These are phyloP conservation scores for Picochlorum sp. DNA, from an alignment of 139 green algal genomes.

Conservation along the genomic window DNA sequence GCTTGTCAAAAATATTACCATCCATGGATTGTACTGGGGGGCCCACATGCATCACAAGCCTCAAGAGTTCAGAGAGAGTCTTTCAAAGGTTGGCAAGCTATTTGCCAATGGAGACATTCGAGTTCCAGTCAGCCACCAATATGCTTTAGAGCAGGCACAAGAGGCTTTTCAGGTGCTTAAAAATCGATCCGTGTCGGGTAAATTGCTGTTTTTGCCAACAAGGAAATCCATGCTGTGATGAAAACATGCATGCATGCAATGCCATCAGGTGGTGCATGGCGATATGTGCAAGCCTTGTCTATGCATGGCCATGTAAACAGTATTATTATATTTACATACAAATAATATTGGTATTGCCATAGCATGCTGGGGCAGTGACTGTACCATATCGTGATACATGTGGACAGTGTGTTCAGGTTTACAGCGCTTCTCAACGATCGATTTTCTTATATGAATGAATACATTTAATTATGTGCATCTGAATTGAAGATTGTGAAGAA, in stretches of 20 bases:
- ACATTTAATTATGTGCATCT: slow-evolving; percentile 2
- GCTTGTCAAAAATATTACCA: slow-evolving; percentile 80
- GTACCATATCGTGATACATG: no score
- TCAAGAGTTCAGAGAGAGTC: slow-evolving; percentile 35
- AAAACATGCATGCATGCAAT: not conserved
- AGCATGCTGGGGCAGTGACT: no score
- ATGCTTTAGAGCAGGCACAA: slow-evolving; percentile 18
- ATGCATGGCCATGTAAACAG: no score
- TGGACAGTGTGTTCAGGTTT: no score
- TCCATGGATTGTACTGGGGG: slow-evolving; percentile 76
- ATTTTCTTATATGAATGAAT: not conserved
- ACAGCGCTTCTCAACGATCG: no score
- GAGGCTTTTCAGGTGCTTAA: slow-evolving; percentile 51
- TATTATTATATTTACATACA: no score
- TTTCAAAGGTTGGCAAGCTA: slow-evolving; percentile 50
- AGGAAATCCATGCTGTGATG: slow-evolving; percentile 17
- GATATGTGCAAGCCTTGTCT: no score
- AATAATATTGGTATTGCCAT: no score
- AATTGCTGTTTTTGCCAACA: slow-evolving; percentile 45
- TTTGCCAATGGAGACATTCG: slow-evolving; percentile 35
- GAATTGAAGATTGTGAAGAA: not conserved
- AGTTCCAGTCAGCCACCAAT: slow-evolving; percentile 44
- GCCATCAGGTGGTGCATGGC: no score
- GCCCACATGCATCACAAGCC: slow-evolving; percentile 52
- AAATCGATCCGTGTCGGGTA: slow-evolving; percentile 48